Conservation (phyloP, 2,329 filamentous ascomycete genomes). For the Trichoderma koningiopsis region DNA sequence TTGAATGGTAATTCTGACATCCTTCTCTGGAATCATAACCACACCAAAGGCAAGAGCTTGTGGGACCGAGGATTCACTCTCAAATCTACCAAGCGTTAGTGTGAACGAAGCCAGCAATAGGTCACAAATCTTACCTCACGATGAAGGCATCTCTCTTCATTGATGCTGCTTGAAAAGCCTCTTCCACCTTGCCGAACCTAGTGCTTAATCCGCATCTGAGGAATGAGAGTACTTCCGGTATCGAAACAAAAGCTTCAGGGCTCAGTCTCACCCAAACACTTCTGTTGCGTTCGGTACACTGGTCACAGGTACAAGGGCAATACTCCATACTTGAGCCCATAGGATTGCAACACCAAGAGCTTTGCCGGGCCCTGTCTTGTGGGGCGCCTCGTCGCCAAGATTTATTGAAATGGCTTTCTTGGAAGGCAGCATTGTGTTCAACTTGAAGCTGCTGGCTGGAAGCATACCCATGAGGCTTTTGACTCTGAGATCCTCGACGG, state of each 20-base stretch:
- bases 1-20: constrained; percentile 33
- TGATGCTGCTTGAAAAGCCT: constrained; percentile 28
- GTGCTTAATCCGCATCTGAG: constrained; percentile 36
- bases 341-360: constrained; percentile 33
- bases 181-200: constrained; percentile 38
- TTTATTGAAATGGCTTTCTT: not conserved
- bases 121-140: constrained; percentile 34
- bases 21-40: constrained; percentile 33
- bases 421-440: not conserved
- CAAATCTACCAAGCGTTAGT: constrained; percentile 32
- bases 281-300: constrained; percentile 37
- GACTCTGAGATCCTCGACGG: constrained; percentile 16
- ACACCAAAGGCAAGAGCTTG: constrained; percentile 33
- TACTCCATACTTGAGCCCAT: constrained; percentile 31
- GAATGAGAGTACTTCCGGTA: constrained; percentile 34
- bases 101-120: not conserved
- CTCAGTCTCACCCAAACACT: constrained; percentile 36
- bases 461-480: constrained; percentile 4
- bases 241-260: not conserved
- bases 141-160: constrained; percentile 31
- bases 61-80: constrained; percentile 33
- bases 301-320: constrained; percentile 35
- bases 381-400: constrained; percentile 6
- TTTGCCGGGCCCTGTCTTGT: not conserved
- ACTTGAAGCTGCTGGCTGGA: constrained; percentile 3